Base-by-base conservation (phyloP, 2,329 filamentous ascomycete species). In the Penicillium griseofulvum region DNA sequence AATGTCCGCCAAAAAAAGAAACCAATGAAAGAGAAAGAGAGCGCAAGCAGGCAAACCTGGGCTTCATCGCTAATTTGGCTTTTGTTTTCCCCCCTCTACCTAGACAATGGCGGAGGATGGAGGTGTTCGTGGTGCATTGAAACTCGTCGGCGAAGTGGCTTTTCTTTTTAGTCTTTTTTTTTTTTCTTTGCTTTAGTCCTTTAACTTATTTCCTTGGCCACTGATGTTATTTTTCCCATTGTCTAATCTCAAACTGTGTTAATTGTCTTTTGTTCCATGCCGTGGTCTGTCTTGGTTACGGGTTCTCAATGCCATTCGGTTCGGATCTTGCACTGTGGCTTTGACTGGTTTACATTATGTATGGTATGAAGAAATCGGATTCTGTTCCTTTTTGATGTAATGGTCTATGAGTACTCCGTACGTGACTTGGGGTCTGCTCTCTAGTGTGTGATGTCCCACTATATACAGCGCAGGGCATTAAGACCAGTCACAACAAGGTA, bases 61-160 rank as follows among this genome's bases (percentile, higher is more conserved):
- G 66, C 61, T 64, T 62, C 56, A 56, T 64, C 53, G 62, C 63
- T 59, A 54, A 62, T 62, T 58, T 63, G 54, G 59, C 62, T 61
- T 61, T 64, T 65, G 55, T 62, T 62, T 61, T 59, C 48, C 63
- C 60, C 65, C 68, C 61, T 70, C 70, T 70, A 60, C 62, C 69
- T 71, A 70, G 69, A 72, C 61, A 57, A 64, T 65, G 63, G 68
- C 65, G 67, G 68, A 71, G 64, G 68, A 52, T 65, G 63, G 66
- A 64, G 70, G 71, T 73, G 71, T 73, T 72, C 60, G 62, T 67
- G 71, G 70, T 71, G 71, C 68, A 68, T 67, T 66, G 56, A 65
- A 52, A 44, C 65, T 65, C 58, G 60, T 65, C 62, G 69, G 70
- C 68, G 68, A 70, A 67, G 65, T 71, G 66, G 64, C 65, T 67